Evolutionary conservation across 108 stramenopile genomes (phyloP).

Genomic region (Fragilaria radians): DNA sequence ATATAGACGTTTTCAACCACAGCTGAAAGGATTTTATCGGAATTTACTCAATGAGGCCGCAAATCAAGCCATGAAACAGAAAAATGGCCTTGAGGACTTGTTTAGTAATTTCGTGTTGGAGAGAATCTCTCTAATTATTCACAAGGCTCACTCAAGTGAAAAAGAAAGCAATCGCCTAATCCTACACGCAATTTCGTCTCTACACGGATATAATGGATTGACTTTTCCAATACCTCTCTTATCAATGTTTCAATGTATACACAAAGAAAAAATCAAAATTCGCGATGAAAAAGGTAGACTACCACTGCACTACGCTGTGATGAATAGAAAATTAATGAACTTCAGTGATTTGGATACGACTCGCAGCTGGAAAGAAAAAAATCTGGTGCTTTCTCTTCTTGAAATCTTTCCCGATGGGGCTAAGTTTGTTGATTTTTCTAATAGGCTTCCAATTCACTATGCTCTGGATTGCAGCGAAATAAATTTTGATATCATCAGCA

Average conservation of each 20-base stretch:
- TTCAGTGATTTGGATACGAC: background rate
- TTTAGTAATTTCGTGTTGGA: slow-evolving; percentile 4
- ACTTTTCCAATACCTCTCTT: slow-evolving; percentile 20
- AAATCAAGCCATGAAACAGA: slow-evolving; percentile 8
- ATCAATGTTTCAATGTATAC: slow-evolving; percentile 22
- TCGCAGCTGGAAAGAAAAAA: slow-evolving; percentile 3
- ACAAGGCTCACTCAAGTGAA: slow-evolving; percentile 12
- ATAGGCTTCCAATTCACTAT: slow-evolving; percentile 29
- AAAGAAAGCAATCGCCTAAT: background rate
- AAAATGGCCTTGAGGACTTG: background rate
- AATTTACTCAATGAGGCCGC: slow-evolving; percentile 30
- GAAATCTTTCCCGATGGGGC: slow-evolving; percentile 9
- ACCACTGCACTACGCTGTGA: slow-evolving; percentile 32
- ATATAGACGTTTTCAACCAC: slow-evolving; percentile 5
- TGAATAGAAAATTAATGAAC: background rate
- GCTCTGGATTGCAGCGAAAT: background rate
- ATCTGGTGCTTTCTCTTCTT: slow-evolving; percentile 13
- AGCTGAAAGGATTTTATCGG: slow-evolving; percentile 24
- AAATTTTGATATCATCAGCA: background rate
- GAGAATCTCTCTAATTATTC: slow-evolving; percentile 17
- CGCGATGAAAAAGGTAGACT: slow-evolving; percentile 20
- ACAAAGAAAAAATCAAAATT: slow-evolving; percentile 11
- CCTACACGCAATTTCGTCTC: background rate
- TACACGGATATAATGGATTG: background rate
- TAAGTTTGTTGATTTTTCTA: slow-evolving; percentile 1